A percentile compares a stretch with the other conserved stretches of the same genome.
Evolutionary conservation across 768 basidiomycete species (phyloP).

Genomic region (Lepiota brunneoincarnata): DNA sequence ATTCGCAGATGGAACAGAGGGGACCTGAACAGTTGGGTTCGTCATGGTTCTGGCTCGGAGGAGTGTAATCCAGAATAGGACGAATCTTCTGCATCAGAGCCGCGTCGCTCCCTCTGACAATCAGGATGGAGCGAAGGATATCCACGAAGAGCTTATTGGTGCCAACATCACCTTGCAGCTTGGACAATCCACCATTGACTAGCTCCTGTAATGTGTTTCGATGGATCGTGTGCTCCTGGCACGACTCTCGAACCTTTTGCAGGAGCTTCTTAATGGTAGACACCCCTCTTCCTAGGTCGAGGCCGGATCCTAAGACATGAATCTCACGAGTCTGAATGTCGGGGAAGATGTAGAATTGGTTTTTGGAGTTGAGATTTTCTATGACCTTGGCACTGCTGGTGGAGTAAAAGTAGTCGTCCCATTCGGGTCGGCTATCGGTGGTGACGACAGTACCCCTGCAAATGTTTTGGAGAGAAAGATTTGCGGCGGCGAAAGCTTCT

Average conservation of each 20-base stretch:
- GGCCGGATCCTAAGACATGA: constrained; percentile 35
- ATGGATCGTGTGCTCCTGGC: constrained; percentile 34
- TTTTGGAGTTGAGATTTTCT: constrained; percentile 31
- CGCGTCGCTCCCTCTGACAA: constrained; percentile 37
- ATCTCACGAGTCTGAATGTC: constrained; percentile 29
- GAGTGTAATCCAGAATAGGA: background rate
- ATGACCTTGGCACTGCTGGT: constrained; percentile 36
- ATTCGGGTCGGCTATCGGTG: constrained; percentile 29
- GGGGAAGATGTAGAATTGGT: constrained; percentile 29
- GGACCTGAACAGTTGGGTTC: background rate
- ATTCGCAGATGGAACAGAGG: constrained; percentile 41
- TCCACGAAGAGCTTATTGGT: constrained; percentile 42
- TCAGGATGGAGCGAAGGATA: constrained; percentile 35
- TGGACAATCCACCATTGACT: constrained; percentile 34
- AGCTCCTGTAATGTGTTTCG: constrained; percentile 32
- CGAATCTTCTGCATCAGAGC: constrained; percentile 18
- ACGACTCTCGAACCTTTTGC: constrained; percentile 32
- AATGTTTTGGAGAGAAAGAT: constrained; percentile 33
- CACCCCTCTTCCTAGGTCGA: constrained; percentile 28
- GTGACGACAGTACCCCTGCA: constrained; percentile 36
- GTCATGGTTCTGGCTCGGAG: background rate
- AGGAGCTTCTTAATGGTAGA: constrained; percentile 33
- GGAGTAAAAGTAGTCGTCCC: constrained; percentile 50
- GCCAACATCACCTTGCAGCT: constrained; percentile 37
- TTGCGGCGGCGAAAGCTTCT: constrained; percentile 31